Base-by-base conservation (phyloP, 305 asterid species). In the Andrographis paniculata region DNA sequence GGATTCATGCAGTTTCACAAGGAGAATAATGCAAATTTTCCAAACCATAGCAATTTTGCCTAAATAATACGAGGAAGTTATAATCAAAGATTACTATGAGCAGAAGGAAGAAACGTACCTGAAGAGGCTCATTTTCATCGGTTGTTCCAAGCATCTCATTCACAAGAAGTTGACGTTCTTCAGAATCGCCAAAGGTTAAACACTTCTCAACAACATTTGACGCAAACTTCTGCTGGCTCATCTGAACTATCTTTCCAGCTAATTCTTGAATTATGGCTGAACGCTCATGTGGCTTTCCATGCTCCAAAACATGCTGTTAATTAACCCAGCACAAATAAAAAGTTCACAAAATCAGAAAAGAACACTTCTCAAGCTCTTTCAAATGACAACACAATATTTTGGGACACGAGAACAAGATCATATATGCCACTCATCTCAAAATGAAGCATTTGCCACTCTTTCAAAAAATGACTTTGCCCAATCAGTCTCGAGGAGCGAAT, bases 141-240 rank as follows among this genome's bases (percentile, higher is more conserved):
- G 78, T 77, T 47, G 80, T 73, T 38, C 85, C 85, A 35, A 77
- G 85, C 85, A 77, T 77, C 77, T 77, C 85, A 13, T 65, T 68
- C 58, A 77, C 85, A 66, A 77, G 48, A 23, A 73, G 62, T 33
- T 73, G 78, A 20, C 81, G 76, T 53, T 73, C 72, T 28, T 37
- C 62, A 14, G 78, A 70, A 61, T 77, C 74, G 8, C 81, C 58
- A 47, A 77, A 77, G 50, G 78, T 69, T 37, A 77, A 63, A 64
- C 85, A 77, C 56, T 73, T 77, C 71, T 77, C 85, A 31, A 77
- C 85, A 33, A 77, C 65, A n/a, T n/a, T n/a, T n/a, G n/a, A n/a
- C n/a, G n/a, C n/a, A n/a, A n/a, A n/a, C n/a, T n/a, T n/a, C n/a
- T 77, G 85, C 65, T 77, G 85, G 63, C 85, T 77, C 85, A 77